A percentile compares a stretch with the other conserved stretches of the same genome.
Conservation (phyloP, 2,329 filamentous ascomycete genomes). For the Arthrobotrys musiformis region DNA sequence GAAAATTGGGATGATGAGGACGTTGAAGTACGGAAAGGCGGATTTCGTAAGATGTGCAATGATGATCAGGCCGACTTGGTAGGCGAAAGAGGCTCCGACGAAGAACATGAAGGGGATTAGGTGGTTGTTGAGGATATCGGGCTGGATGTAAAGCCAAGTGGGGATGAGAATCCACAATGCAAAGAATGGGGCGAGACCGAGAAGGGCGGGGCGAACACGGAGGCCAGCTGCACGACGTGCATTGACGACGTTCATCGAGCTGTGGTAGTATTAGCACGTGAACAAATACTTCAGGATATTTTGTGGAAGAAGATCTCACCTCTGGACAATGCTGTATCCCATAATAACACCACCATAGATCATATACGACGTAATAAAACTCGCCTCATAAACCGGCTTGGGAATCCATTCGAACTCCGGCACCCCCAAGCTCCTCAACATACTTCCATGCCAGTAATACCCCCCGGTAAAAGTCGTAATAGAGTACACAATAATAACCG, state of each 20-base stretch:
- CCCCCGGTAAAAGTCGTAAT: conserved; percentile 87
- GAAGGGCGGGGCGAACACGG: conserved; percentile 76
- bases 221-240: conserved; percentile 80
- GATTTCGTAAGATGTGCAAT: conserved; percentile 90
- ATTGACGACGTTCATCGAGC: conserved; percentile 82
- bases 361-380: conserved; percentile 93
- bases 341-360: conserved; percentile 84
- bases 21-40: conserved; percentile 89
- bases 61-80: conserved; percentile 95
- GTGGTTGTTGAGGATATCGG: conserved; percentile 81
- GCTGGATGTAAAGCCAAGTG: conserved; percentile 84
- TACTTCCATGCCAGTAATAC: conserved; percentile 90
- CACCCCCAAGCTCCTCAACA: conserved; percentile 70
- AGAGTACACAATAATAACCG: conserved; percentile 81
- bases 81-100: conserved; percentile 89
- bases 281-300: neutral
- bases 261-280: conserved; percentile 60
- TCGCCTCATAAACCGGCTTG: conserved; percentile 76
- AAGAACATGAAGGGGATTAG: conserved; percentile 91
- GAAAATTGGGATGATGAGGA: conserved; percentile 80
- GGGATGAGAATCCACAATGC: conserved; percentile 80
- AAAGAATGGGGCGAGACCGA: conserved; percentile 85
- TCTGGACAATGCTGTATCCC: conserved; percentile 83
- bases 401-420: conserved; percentile 72
- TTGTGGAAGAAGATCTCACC: conserved; percentile 62